These are phyloP conservation scores for Rhododendron simsii DNA, from an alignment of 148 eudicot genomes.

Conservation along the genomic window DNA sequence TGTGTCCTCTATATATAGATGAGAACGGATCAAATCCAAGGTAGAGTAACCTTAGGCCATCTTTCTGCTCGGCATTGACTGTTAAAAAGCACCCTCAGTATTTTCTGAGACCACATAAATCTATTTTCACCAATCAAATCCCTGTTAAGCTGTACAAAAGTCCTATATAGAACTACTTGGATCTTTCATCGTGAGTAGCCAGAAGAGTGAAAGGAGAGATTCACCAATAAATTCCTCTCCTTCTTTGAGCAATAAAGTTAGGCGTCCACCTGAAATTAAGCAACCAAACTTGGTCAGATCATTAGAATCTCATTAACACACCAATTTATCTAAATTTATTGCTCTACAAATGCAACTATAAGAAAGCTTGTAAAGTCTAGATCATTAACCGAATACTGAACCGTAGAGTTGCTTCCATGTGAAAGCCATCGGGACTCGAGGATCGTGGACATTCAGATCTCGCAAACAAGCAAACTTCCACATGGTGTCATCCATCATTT, in stretches of 20 bases:
- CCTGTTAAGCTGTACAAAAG: too few species aligned
- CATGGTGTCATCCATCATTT: slow-evolving; percentile 58
- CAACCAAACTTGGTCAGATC: background rate
- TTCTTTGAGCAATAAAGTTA: too few species aligned
- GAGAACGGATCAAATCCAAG: background rate
- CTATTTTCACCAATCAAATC: too few species aligned
- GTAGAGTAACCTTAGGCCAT: background rate
- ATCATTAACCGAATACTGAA: slow-evolving; percentile 55
- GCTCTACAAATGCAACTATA: background rate
- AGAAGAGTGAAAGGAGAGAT: too few species aligned
- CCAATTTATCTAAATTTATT: background rate
- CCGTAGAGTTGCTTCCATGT: slow-evolving; percentile 76
- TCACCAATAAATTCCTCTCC: background rate
- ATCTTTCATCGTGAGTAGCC: too few species aligned
- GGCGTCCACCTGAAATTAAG: slow-evolving; percentile 63
- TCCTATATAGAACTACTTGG: too few species aligned
- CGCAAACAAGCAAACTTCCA: slow-evolving; percentile 85
- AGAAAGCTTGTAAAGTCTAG: background rate
- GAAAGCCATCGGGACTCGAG: slow-evolving; percentile 38
- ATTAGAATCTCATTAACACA: background rate
- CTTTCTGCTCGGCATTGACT: background rate
- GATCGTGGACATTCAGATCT: slow-evolving; percentile 79
- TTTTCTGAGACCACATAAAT: too few species aligned
- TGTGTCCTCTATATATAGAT: background rate
- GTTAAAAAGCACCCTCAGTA: too few species aligned